Conservation (phyloP, 805 yeast species). For the Kazachstania africana region DNA sequence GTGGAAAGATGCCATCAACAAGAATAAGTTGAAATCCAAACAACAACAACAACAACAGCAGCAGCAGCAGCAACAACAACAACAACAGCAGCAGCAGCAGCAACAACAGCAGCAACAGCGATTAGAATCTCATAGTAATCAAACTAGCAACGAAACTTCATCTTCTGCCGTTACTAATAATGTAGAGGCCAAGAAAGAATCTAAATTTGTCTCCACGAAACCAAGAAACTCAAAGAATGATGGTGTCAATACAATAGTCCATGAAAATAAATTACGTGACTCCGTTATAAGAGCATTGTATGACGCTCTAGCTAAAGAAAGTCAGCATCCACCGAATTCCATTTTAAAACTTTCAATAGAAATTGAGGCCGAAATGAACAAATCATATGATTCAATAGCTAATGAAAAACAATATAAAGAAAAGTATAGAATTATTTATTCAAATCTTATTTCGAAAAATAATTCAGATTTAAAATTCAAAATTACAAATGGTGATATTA, state of each 20-base stretch:
- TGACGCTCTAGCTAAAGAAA: slow-evolving; percentile 78
- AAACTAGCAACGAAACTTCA: neutral
- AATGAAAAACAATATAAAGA: slow-evolving; percentile 51
- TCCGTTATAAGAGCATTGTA: slow-evolving; percentile 74
- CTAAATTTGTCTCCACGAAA: slow-evolving; percentile 35
- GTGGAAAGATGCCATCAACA: slow-evolving; percentile 85
- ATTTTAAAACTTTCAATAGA: slow-evolving; percentile 54
- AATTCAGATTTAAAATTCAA: slow-evolving; percentile 74
- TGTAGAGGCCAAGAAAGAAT: slow-evolving; percentile 16
- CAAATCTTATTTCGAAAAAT: slow-evolving; percentile 79
- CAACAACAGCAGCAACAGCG: neutral
- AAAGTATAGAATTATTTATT: slow-evolving; percentile 74
- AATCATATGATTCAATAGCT: slow-evolving; percentile 44
- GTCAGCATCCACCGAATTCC: slow-evolving; percentile 46
- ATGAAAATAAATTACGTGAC: slow-evolving; percentile 73
- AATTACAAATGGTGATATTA: slow-evolving; percentile 54
- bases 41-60: slow-evolving; percentile 10
- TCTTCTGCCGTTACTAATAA: neutral
- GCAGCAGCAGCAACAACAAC: no score
- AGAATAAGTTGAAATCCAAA: slow-evolving; percentile 34
- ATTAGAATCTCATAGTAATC: neutral
- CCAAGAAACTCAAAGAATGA: slow-evolving; percentile 77
- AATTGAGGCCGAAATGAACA: slow-evolving; percentile 64
- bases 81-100: no score
- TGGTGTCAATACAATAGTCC: slow-evolving; percentile 57